Base-by-base conservation (phyloP, 306 rosid genomes). In the Styphnolobium japonicum region DNA sequence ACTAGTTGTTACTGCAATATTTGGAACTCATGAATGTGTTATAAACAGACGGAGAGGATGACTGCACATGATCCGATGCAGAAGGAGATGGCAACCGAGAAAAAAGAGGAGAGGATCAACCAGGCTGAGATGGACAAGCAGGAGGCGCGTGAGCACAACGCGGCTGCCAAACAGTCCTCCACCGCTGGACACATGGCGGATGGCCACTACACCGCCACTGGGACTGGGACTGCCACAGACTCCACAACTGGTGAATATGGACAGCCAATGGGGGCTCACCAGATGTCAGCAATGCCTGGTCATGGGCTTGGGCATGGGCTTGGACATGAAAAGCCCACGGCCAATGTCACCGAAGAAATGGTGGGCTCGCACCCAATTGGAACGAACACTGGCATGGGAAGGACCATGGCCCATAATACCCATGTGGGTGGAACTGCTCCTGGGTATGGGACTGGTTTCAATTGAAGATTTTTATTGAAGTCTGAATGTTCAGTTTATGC, bases 61-160 rank as follows among this genome's bases (percentile, higher is more conserved):
- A 69, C 19, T 64, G 85, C 92, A n/a, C 72, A 51, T 6, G 87
- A 86, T n/a, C 86, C 92, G 7, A 0, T 67, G 52, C 75, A 89
- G 36, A 88, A 86, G 83, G 89, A 88, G 51, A 86, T 86, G 70
- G 94, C 94, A 0, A 79, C 86, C 0, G 64, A 78, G 6, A 88
- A 73, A 82, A 91, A 90, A 55, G 81, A 85, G 2, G 83, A 53
- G 48, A 86, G 42, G 73, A 79, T 83, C 18, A 29, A 46, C 0
- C 83, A 85, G 9, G 97, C 95, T 0, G 92, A 91, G 89, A 69
- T 79, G 15, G 65, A 86, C 11, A 92, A 94, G 64, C 85, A 23
- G 14, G 84, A 64, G 79, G 97, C 86, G 3, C 85, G 77, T 22
- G 43, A 70, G 43, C 81, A 88, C 14, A 88, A 91, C 75, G 88